Conservation (phyloP, 768 basidiomycete genomes). For the Candolleomyces efflorescens region DNA sequence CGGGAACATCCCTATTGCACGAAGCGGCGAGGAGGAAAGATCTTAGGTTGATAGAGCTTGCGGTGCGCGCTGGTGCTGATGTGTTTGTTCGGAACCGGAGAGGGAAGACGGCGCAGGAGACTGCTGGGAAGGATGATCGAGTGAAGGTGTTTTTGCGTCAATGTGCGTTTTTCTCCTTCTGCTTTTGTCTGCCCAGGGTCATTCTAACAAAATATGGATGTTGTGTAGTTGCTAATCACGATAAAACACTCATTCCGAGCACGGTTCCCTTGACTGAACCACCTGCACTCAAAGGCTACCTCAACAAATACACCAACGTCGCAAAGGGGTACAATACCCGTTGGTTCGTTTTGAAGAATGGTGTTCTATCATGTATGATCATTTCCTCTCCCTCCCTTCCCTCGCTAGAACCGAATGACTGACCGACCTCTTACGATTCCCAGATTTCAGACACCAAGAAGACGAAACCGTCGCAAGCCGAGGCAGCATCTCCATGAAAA, state of each 20-base stretch:
- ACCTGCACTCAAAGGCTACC: constrained; percentile 66
- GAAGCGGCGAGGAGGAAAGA: constrained; percentile 84
- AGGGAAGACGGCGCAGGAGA: constrained; percentile 67
- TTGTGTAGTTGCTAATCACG: constrained; percentile 68
- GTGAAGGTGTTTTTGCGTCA: constrained; percentile 81
- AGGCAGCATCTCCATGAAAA: constrained; percentile 86
- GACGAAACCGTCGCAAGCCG: constrained; percentile 84
- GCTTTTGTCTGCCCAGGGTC: not conserved
- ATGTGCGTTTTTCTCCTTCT: constrained; percentile 42
- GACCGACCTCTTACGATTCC: no score
- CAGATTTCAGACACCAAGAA: constrained; percentile 84
- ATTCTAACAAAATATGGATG: no score
- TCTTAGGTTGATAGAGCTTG: constrained; percentile 77
- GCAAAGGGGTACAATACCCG: constrained; percentile 85
- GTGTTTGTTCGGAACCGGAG: constrained; percentile 79
- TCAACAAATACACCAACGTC: constrained; percentile 92
- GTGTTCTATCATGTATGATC: constrained; percentile 75
- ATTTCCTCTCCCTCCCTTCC: not conserved
- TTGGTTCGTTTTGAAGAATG: constrained; percentile 90
- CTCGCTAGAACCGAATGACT: constrained; percentile 8
- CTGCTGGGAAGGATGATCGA: constrained; percentile 72
- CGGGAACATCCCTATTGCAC: constrained; percentile 77
- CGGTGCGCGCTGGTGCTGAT: constrained; percentile 81
- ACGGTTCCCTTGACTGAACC: constrained; percentile 43
- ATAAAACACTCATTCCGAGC: constrained; percentile 60